These are phyloP conservation scores for Tarenaya hassleriana DNA, from an alignment of 345 rosid species.

Conservation along the genomic window DNA sequence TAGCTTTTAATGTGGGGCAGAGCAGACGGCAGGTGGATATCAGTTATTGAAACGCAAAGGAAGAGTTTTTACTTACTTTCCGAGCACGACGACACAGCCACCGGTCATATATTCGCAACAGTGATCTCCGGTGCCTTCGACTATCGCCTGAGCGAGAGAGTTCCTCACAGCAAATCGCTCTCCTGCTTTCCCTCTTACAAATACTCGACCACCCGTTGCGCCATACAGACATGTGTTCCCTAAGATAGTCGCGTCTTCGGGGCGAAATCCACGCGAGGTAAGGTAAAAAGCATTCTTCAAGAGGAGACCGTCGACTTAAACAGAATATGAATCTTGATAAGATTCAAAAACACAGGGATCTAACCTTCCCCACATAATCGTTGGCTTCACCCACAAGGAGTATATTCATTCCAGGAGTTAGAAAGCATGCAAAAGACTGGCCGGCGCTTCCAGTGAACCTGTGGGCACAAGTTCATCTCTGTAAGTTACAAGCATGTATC, in stretches of 20 bases:
- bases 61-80: conserved; percentile 90
- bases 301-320: no score
- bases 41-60: no score
- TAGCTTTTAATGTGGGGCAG: no score
- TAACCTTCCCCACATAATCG: conserved; percentile 99
- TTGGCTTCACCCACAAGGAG: conserved; percentile 89
- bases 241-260: conserved; percentile 90
- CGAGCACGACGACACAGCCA: conserved; percentile 93
- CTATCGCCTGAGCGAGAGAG: conserved; percentile 95
- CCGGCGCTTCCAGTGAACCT: conserved; percentile 96
- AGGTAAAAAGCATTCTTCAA: no score
- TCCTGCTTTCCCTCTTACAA: conserved; percentile 95
- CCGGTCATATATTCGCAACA: conserved; percentile 99
- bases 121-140: conserved; percentile 98
- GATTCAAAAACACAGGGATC: no score
- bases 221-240: conserved; percentile 98
- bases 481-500: no score
- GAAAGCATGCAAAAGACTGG: conserved; percentile 93
- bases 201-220: conserved; percentile 94
- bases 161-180: conserved; percentile 98
- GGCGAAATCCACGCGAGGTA: conserved; percentile 88
- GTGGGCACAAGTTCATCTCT: no score
- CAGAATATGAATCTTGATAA: no score
- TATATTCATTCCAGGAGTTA: conserved; percentile 95
- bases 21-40: no score